Evolutionary conservation across 2,329 filamentous ascomycete species (phyloP), one percentile per base, ranked within the genome.

Genomic region (Botrytis fabae): DNA sequence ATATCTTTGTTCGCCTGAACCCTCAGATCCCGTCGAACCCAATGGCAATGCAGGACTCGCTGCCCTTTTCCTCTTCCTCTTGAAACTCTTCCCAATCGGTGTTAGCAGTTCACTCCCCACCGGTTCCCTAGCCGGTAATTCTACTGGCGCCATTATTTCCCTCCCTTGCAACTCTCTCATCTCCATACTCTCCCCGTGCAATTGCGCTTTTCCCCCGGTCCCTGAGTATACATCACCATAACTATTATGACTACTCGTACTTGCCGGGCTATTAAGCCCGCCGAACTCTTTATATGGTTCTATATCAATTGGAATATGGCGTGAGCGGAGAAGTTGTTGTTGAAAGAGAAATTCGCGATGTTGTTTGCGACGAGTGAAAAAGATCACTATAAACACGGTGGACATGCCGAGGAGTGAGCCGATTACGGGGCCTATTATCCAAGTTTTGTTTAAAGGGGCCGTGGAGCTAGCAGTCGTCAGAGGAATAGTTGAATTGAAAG

Each of bases 361-460:
- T 44, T 77, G 75, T 70, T 75, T 75, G 38, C 76, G 73, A 1
- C 75, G 74, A 10, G 78, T 79, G 64, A 76, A 78, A 72, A 76
- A 78, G 44, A 79, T 77, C 8, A 78, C 77, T 3, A 78, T 46
- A 14, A 79, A 72, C 2, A 79, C 75, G 2, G 78, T 79, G 10
- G 71, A 61, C 22, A 79, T 73, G 4, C 78, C 78, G 4, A 79
- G 61, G 5, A 79, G 38, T 4, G 77, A 78, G 1, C 78, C 78
- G 9, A 78, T 68, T 18, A 79, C 72, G 9, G 78, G 77, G 18
- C 78, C 78, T 18, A 73, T 75, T n/a, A 79, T 75, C 78, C 78
- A 79, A 2, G 73, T 69, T n/a, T 69, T 73, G 42, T 71, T 77
- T 12, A 78, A 57, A 46, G 70, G 40, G 18, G 71, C 42, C 2